Base-by-base conservation (phyloP, 2,329 filamentous ascomycete species). In the Chaetomium sp. region DNA sequence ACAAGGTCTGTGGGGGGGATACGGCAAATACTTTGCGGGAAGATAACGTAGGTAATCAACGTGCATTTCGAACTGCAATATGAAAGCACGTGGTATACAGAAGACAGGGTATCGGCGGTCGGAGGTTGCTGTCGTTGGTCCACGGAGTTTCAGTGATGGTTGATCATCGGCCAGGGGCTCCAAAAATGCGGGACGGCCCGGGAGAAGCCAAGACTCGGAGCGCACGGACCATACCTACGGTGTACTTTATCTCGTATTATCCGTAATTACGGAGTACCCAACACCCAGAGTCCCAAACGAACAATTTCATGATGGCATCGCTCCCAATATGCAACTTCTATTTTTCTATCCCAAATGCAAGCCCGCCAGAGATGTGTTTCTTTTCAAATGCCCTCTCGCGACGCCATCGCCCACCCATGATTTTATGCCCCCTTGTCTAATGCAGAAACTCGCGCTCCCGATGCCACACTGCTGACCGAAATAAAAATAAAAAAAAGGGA, bases 391-490 rank as follows among this genome's bases (percentile, higher is more conserved):
- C 19, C 33, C 49, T 27, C 19, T 60, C 23, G 47, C 45, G 57
- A 60, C 57, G 47, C 57, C 57, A 42, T 27, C 49, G 21, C 47
- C 25, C n/a, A 16, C 45, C 38, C 57, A 35, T 7, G n/a, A 59
- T 47, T 31, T 61, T 9, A 27, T 42, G 16, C 47, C 6, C 51
- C 51, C 25, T 53, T 53, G 25, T n/a, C 38, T 45, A 23, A 60
- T 51, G 29, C n/a, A 9, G 10, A 29, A 29, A 45, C 7, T 29
- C 42, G 38, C 25, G 16, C 35, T 13, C 49, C 58, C 3, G n/a
- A 62, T 29, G 54, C 60, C 47, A 38, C 2, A n/a, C 42, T 42
- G 13, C 53, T 31, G 55, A 38, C n/a, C n/a, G 27, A 33, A 31
- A 23, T 12, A 27, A 16, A 19, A 16, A 42, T 6, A 23, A 35